phyloP scores from a whole-genome alignment of 2,329 filamentous ascomycete species.

The Penicillium sp. region DNA sequence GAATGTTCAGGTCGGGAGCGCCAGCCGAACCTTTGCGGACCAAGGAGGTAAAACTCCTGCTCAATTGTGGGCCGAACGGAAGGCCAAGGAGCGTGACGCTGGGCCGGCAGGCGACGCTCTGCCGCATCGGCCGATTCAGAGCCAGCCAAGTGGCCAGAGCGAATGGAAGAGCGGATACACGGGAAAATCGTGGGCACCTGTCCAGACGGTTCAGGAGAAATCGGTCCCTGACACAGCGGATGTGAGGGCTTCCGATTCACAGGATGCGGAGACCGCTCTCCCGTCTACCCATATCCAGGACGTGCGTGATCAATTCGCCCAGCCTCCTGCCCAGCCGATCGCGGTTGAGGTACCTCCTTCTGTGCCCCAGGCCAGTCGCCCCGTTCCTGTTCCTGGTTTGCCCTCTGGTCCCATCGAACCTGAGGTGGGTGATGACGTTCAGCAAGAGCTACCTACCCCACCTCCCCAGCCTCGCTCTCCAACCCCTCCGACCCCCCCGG shows the following conservation, averaged over 20 bases:
- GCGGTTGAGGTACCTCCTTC: constrained; percentile 38
- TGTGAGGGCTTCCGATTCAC: constrained; percentile 48
- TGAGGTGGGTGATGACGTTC: constrained; percentile 35
- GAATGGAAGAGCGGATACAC: constrained; percentile 91
- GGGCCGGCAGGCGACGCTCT: constrained; percentile 45
- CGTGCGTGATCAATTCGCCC: constrained; percentile 80
- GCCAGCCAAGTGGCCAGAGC: constrained; percentile 69
- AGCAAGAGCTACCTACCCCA: constrained; percentile 38
- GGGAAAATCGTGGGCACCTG: constrained; percentile 86
- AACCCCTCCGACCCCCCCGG: constrained; percentile 50
- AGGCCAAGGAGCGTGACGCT: constrained; percentile 71
- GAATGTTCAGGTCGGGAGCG: constrained; percentile 65
- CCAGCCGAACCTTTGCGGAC: constrained; percentile 91
- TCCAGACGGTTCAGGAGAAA: constrained; percentile 70
- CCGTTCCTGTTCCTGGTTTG: constrained; percentile 76
- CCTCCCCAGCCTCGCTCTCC: constrained; percentile 48
- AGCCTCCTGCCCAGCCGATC: constrained; percentile 54
- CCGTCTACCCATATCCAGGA: constrained; percentile 68
- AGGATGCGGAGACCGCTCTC: constrained; percentile 51
- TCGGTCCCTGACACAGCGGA: constrained; percentile 67
- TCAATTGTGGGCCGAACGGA: constrained; percentile 96
- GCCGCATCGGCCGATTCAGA: constrained; percentile 53
- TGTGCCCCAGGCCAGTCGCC: constrained; percentile 66
- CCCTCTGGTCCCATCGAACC: constrained; percentile 57
- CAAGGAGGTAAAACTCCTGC: constrained; percentile 94